Conservation (phyloP, 345 rosid genomes). For the Pseudoturritis turrita region DNA sequence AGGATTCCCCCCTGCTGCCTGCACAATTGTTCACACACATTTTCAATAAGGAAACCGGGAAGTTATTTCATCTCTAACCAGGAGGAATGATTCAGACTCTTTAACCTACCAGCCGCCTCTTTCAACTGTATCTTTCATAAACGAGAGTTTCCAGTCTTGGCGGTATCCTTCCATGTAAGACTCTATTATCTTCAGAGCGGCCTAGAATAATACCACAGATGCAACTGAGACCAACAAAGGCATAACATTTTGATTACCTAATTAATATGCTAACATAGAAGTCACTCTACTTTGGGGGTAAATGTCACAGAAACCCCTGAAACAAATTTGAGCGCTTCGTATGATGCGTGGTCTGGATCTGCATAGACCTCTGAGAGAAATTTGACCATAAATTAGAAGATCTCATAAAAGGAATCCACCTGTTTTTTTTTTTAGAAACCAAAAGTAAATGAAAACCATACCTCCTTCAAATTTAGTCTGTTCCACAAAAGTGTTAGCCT, state of each 20-base stretch:
- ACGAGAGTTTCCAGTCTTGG: conserved; percentile 95
- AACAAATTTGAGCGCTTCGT: conserved; percentile 71
- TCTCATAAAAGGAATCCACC: conserved; percentile 9
- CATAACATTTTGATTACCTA: neutral
- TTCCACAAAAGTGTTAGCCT: conserved; percentile 77
- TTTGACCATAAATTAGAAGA: neutral
- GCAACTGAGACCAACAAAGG: neutral
- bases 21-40: conserved; percentile 13
- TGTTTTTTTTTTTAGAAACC: neutral
- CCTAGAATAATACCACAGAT: conserved; percentile 32
- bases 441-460: conserved; percentile 19
- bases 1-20: conserved; percentile 96
- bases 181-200: conserved; percentile 86
- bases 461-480: conserved; percentile 95
- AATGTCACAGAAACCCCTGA: conserved; percentile 74
- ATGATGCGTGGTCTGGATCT: conserved; percentile 77
- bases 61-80: neutral
- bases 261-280: neutral
- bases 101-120: conserved; percentile 86
- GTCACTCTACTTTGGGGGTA: conserved; percentile 66
- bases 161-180: conserved; percentile 88
- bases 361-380: conserved; percentile 80
- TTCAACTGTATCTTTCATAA: conserved; percentile 61
- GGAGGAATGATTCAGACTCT: neutral
- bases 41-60: neutral